Evolutionary conservation across 805 yeast species (phyloP).

Genomic region (Clavispora fructus): DNA sequence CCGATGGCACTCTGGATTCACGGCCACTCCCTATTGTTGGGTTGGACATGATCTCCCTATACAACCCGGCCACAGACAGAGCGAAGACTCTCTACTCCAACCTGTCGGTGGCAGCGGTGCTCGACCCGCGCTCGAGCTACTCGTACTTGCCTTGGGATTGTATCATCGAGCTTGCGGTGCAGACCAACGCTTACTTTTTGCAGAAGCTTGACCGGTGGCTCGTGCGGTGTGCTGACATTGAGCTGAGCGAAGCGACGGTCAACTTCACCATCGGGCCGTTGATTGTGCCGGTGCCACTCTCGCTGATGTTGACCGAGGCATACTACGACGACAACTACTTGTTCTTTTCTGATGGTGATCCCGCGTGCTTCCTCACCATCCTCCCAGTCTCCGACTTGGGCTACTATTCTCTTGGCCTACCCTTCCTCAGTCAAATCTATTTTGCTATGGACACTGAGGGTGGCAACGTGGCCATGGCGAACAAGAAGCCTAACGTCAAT

Average conservation of each 20-base stretch:
- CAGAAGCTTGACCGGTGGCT: conserved; percentile 49
- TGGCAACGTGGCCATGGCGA: conserved; percentile 50
- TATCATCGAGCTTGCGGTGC: conserved; percentile 60
- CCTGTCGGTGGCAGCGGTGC: conserved; percentile 46
- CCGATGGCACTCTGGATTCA: conserved; percentile 8
- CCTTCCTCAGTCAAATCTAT: conserved; percentile 49
- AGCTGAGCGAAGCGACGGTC: conserved; percentile 43
- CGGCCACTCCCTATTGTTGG: conserved; percentile 25
- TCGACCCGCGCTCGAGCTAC: conserved; percentile 51
- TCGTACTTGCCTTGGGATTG: conserved; percentile 51
- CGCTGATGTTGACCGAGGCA: conserved; percentile 36
- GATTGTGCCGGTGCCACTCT: conserved; percentile 45
- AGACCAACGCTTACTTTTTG: conserved; percentile 61
- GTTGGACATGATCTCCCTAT: conserved; percentile 19
- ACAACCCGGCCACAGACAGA: conserved; percentile 33
- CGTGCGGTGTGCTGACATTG: conserved; percentile 51
- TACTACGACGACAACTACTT: conserved; percentile 29
- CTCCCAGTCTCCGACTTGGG: conserved; percentile 46
- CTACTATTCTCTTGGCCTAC: conserved; percentile 51
- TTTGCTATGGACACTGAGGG: conserved; percentile 63
- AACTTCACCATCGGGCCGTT: conserved; percentile 51
- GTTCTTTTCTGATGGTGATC: conserved; percentile 47
- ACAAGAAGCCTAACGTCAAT: conserved; percentile 27
- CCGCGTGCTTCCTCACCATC: conserved; percentile 53
- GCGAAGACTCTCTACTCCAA: conserved; percentile 25